phyloP scores from a whole-genome alignment of 495 filamentous ascomycete genomes.

The Daldinia concentrica region DNA sequence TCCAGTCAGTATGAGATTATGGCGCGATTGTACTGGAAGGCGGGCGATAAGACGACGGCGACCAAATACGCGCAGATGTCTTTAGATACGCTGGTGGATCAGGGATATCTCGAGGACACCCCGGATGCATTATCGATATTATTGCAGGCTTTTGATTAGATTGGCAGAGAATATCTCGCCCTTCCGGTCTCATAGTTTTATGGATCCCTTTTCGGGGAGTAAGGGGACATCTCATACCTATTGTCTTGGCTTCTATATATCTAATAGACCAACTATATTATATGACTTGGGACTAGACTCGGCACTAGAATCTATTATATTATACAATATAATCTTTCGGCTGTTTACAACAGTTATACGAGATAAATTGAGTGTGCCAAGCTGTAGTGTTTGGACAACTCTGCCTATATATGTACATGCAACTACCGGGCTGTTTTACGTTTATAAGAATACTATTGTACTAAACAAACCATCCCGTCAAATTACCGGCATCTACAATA shows the following conservation, averaged over 20 bases:
- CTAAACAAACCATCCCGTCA: background rate
- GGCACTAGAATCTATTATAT: background rate
- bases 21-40: conserved; percentile 51
- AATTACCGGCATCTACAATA: background rate
- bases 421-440: background rate
- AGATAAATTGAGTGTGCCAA: no score
- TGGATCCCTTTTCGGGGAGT: background rate
- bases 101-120: conserved; percentile 38
- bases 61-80: conserved; percentile 51
- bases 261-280: background rate
- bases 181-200: background rate
- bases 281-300: background rate
- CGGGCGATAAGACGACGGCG: conserved; percentile 49
- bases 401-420: background rate
- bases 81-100: conserved; percentile 47
- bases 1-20: conserved; percentile 54
- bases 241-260: background rate
- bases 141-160: conserved; percentile 30
- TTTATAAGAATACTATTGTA: background rate
- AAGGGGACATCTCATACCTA: background rate
- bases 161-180: background rate
- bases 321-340: background rate
- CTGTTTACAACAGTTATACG: background rate
- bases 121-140: conserved; percentile 15
- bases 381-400: background rate